phyloP scores from a whole-genome alignment of 371 early-diverging fungal genomes.

The Lichtheimia ramosa region DNA sequence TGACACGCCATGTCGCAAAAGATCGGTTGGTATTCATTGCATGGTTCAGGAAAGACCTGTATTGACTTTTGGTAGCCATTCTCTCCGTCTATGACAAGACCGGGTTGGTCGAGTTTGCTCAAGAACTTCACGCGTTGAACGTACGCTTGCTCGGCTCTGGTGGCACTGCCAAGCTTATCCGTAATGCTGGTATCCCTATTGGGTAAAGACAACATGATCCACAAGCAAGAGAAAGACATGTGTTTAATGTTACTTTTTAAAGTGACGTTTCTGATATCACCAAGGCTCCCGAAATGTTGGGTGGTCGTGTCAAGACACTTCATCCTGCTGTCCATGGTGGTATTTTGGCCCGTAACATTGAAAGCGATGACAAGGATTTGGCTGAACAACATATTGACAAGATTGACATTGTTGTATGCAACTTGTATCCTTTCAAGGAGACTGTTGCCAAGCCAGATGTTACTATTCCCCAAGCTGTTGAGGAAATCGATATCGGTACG shows the following conservation, averaged over 20 bases:
- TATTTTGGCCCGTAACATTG: conserved; percentile 91
- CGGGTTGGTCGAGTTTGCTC: conserved; percentile 88
- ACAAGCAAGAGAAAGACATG: conserved; percentile 10
- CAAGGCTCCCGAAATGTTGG: conserved; percentile 97
- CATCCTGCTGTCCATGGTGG: conserved; percentile 99
- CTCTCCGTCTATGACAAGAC: conserved; percentile 98
- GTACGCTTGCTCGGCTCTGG: conserved; percentile 92
- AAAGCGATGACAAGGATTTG: conserved; percentile 87
- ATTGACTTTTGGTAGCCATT: conserved; percentile 60
- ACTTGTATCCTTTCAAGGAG: conserved; percentile 97
- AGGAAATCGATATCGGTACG: conserved; percentile 95
- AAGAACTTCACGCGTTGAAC: conserved; percentile 72
- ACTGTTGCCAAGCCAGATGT: conserved; percentile 87
- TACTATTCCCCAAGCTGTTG: conserved; percentile 92
- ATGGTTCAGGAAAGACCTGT: neutral
- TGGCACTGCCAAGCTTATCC: conserved; percentile 90
- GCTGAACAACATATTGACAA: conserved; percentile 84
- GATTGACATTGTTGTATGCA: conserved; percentile 96
- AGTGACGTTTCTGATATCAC: conserved; percentile 97
- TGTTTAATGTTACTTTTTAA: conserved; percentile 7
- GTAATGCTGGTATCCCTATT: conserved; percentile 88
- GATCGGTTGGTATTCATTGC: conserved; percentile 11
- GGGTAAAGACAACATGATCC: conserved; percentile 49
- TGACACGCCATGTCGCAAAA: conserved; percentile 17
- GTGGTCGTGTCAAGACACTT: conserved; percentile 97